Percentiles rank a stretch among this genome's conserved stretches.
Conservation (phyloP, 2,329 filamentous ascomycete species). For the Clarireedia paspali region DNA sequence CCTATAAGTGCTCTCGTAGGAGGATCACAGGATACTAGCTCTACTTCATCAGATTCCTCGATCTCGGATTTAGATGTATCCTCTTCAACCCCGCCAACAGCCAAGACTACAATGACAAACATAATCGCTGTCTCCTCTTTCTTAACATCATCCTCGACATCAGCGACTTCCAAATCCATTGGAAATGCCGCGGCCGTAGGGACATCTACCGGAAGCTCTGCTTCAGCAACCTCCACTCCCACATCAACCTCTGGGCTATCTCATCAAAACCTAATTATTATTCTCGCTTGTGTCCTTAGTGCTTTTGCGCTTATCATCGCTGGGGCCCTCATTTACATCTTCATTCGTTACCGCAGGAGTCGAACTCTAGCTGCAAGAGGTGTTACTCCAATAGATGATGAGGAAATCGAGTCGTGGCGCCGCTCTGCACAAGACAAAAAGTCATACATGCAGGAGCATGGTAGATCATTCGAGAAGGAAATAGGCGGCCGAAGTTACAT, state of each 20-base stretch:
- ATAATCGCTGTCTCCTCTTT: slow-evolving; percentile 16
- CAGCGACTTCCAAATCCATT: background rate
- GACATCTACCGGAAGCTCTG: slow-evolving; percentile 9
- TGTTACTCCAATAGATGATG: slow-evolving; percentile 55
- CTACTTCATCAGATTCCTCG: background rate
- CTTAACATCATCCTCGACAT: slow-evolving; percentile 6
- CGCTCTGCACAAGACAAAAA: slow-evolving; percentile 11
- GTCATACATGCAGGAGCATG: background rate
- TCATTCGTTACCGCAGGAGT: slow-evolving; percentile 17
- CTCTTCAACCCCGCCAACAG: background rate
- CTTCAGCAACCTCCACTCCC: slow-evolving; percentile 7
- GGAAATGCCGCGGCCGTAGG: slow-evolving; percentile 1
- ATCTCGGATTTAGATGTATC: background rate
- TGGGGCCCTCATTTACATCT: slow-evolving; percentile 15
- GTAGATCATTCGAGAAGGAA: slow-evolving; percentile 4
- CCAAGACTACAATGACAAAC: slow-evolving; percentile 10
- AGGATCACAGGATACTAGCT: background rate
- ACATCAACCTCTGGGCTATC: slow-evolving; percentile 12
- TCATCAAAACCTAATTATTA: slow-evolving; percentile 19
- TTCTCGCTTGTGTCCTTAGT: slow-evolving; percentile 24
- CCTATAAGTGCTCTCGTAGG: background rate
- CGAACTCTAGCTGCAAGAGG: slow-evolving; percentile 43
- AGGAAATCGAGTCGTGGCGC: slow-evolving; percentile 57
- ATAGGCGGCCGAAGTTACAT: background rate
- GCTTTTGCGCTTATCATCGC: slow-evolving; percentile 21